Base-by-base conservation (phyloP, 2,329 filamentous ascomycete genomes). In the Ophiostoma montium region DNA sequence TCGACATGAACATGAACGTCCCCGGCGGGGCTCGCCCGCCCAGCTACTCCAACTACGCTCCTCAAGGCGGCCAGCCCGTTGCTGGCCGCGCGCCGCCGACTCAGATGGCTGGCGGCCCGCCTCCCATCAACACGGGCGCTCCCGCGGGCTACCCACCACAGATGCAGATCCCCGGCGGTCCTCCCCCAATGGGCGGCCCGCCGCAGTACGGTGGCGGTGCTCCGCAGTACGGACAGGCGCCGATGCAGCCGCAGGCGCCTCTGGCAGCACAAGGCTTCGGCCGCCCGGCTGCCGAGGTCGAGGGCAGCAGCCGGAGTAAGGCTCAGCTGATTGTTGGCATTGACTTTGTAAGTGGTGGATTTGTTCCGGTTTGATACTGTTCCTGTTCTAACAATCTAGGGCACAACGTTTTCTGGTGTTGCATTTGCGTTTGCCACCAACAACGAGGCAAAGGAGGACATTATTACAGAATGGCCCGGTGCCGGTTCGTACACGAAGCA, bases 401-500 rank as follows among this genome's bases (percentile, higher is more conserved):
- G 92, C 57, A 98, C 92, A 16, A 98, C 92, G 5, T 98, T 96
- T 65, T 96, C 92, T 3, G 92, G 92, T 63, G 90, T 96, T 55
- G 92, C 92, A 33, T 95, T 94, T 63, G 89, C 89, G 31, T 98
- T 95, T 67, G 89, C 89, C 53, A 95, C 90, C 52, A 95, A 95
- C 69, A 94, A 90, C 58, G 89, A 95, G 67, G 88, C 89, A 53
- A 94, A 95, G 65, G 92, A 96, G 67, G 90, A 96, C 65, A 96
- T 96, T 60, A 98, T 98, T 60, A 94, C 90, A 55, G 92, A 98
- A 69, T 98, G 92, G 92, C 92, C 92, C 23, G 92, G 92, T 58
- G 89, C 92, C 33, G 92, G 92, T 57, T 95, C 92, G 50, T 90
- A 95, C 65, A 95, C 92, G 46, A 96, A 96, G 70, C 92, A 98